These are phyloP conservation scores for Debaryomycetaceae sp. DNA, from an alignment of 1,139 yeast species.

Conservation along the genomic window DNA sequence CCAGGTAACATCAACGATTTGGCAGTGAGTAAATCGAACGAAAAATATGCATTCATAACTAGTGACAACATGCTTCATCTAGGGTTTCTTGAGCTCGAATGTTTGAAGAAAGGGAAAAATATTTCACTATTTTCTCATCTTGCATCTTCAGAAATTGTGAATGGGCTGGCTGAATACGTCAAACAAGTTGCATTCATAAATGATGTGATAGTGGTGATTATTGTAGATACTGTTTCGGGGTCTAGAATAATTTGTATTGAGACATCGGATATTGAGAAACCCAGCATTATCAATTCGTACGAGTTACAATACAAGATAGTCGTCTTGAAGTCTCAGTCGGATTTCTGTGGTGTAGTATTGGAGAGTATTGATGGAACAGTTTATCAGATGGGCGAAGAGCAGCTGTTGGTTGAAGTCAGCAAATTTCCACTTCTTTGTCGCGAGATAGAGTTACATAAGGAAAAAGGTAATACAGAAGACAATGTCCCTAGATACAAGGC, in stretches of 20 bases:
- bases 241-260: constrained; percentile 53
- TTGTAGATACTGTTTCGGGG: constrained; percentile 48
- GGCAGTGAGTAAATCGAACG: constrained; percentile 63
- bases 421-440: constrained; percentile 70
- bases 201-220: constrained; percentile 49
- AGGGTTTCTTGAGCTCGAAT: constrained; percentile 20
- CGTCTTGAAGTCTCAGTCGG: constrained; percentile 53
- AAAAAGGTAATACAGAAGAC: constrained; percentile 18
- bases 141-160: constrained; percentile 18
- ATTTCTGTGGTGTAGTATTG: constrained; percentile 49
- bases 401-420: constrained; percentile 29
- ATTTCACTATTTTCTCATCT: constrained; percentile 44
- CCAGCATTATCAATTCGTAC: constrained; percentile 36
- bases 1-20: constrained; percentile 54
- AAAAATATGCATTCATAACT: constrained; percentile 55
- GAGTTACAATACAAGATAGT: constrained; percentile 52
- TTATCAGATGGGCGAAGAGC: constrained; percentile 30
- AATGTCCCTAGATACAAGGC: constrained; percentile 37
- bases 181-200: constrained; percentile 65
- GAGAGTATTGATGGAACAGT: constrained; percentile 67
- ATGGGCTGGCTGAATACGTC: constrained; percentile 41
- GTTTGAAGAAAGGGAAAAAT: constrained; percentile 37
- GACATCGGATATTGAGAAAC: constrained; percentile 35
- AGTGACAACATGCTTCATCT: constrained; percentile 27
- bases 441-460: constrained; percentile 51